A percentile compares a stretch with the other conserved stretches of the same genome.
Evolutionary conservation across 2,329 filamentous ascomycete species (phyloP).

Genomic region (Bipolaris zeicola): DNA sequence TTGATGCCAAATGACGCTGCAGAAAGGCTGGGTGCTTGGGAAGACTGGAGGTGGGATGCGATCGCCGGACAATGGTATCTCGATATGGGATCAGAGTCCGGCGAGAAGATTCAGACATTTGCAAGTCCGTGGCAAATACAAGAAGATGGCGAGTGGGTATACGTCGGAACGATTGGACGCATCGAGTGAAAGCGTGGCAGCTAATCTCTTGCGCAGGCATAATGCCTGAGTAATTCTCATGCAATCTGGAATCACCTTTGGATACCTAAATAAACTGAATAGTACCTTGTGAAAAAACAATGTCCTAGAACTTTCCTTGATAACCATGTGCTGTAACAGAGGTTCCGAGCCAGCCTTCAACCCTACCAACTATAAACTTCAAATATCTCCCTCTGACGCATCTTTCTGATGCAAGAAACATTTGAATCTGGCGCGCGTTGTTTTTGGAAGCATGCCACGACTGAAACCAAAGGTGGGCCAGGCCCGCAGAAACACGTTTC

Average conservation of each 20-base stretch:
- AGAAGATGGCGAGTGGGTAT: constrained; percentile 19
- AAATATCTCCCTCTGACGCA: no score
- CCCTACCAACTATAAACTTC: no score
- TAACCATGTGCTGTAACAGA: not conserved
- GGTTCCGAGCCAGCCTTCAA: no score
- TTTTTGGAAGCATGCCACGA: not conserved
- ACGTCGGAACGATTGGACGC: constrained; percentile 11
- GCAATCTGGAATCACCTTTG: not conserved
- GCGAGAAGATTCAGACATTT: constrained; percentile 13
- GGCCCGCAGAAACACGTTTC: not conserved
- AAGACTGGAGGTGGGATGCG: constrained; percentile 30
- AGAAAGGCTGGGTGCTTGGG: constrained; percentile 23
- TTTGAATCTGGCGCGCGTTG: no score
- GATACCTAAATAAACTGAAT: not conserved
- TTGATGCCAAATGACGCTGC: constrained; percentile 13
- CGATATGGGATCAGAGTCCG: constrained; percentile 2
- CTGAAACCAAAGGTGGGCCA: not conserved
- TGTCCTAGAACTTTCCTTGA: not conserved
- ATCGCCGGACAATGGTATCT: constrained; percentile 23
- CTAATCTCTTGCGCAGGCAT: not conserved
- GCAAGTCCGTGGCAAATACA: constrained; percentile 20
- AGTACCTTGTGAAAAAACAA: not conserved
- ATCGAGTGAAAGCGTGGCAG: not conserved
- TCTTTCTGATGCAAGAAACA: no score
- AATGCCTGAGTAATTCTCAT: not conserved